Evolutionary conservation across 2,329 filamentous ascomycete genomes (phyloP).

Genomic region (Stemphylium vesicarium): DNA sequence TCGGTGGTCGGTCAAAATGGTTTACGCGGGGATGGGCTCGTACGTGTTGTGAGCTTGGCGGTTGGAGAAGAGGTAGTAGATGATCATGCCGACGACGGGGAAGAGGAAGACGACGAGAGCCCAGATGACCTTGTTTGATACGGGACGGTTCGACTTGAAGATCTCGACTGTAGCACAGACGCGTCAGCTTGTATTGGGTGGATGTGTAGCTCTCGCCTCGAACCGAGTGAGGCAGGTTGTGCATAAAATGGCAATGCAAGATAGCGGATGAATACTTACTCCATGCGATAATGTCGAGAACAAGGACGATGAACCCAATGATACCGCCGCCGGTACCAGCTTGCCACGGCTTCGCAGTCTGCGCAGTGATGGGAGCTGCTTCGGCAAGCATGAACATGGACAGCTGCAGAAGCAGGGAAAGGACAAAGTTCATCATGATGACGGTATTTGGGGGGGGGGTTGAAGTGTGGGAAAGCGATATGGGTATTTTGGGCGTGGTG

Average conservation of each 20-base stretch:
- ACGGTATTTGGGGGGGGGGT: not conserved
- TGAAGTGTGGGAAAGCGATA: not conserved
- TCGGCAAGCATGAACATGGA: conserved; percentile 59
- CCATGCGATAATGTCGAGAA: conserved; percentile 68
- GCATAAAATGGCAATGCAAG: not conserved
- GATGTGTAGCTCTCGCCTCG: not conserved
- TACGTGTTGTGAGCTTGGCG: conserved; percentile 64
- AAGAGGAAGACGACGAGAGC: conserved; percentile 69
- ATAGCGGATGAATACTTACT: conserved; percentile 54
- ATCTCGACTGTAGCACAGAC: conserved; percentile 61
- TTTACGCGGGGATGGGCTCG: conserved; percentile 54
- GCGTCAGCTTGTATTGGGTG: conserved; percentile 20
- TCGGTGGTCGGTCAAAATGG: not conserved
- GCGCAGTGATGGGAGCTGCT: conserved; percentile 54
- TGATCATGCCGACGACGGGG: conserved; percentile 65
- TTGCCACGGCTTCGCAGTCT: conserved; percentile 57
- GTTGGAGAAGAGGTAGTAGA: conserved; percentile 71
- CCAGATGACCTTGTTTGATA: conserved; percentile 66
- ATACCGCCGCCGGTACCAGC: conserved; percentile 68
- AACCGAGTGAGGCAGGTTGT: not conserved
- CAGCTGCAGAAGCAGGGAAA: conserved; percentile 60
- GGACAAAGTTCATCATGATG: conserved; percentile 42
- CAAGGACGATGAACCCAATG: conserved; percentile 65
- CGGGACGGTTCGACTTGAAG: conserved; percentile 66
- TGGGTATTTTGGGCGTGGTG: not conserved